phyloP scores from a whole-genome alignment of 352 stramenopile species.

The Phytophthora hibernalis region DNA sequence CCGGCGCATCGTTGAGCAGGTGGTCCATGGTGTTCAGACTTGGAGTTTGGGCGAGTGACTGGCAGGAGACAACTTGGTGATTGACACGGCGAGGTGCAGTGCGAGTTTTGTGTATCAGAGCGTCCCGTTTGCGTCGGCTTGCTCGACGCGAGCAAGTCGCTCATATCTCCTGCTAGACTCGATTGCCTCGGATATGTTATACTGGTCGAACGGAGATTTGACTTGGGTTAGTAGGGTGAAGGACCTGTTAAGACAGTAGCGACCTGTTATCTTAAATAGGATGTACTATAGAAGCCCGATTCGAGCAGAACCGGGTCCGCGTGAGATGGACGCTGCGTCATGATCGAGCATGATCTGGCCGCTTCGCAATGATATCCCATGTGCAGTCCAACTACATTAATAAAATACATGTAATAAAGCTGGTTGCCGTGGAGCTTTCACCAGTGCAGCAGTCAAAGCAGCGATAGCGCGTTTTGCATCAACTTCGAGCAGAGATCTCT shows the following conservation, averaged over 20 bases:
- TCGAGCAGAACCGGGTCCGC: too few species aligned
- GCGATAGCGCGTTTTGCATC: too few species aligned
- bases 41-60: conserved; percentile 9
- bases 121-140: conserved; percentile 21
- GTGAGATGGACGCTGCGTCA: conserved; percentile 34
- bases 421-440: too few species aligned
- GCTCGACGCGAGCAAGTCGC: conserved; percentile 24
- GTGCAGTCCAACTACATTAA: conserved; percentile 1
- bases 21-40: conserved; percentile 34
- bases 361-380: conserved; percentile 37
- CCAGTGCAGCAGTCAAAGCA: not conserved
- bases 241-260: conserved; percentile 1
- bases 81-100: conserved; percentile 14
- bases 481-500: not conserved
- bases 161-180: too few species aligned
- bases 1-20: conserved; percentile 42
- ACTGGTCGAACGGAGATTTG: too few species aligned
- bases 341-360: conserved; percentile 17
- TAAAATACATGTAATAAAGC: too few species aligned
- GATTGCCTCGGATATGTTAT: not conserved
- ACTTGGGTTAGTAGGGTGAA: not conserved
- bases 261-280: conserved; percentile 19
- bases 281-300: conserved; percentile 37
- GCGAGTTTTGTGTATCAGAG: conserved; percentile 25
- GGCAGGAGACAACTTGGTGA: conserved; percentile 30